These are phyloP conservation scores for Lodderomyces margitis DNA, from an alignment of 1,139 yeast genomes.

Conservation along the genomic window DNA sequence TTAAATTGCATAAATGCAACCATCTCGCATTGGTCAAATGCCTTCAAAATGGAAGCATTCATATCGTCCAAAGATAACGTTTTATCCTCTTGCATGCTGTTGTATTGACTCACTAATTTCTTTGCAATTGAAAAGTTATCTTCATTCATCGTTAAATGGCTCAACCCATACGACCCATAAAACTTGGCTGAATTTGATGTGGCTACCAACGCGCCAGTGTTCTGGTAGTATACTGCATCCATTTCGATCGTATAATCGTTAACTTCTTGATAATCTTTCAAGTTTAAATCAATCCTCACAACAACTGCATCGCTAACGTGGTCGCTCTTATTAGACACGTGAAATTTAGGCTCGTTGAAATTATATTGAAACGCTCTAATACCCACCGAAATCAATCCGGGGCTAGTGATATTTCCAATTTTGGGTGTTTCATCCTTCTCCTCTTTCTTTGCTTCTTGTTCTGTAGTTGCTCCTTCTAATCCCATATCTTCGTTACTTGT, in stretches of 20 bases:
- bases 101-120: constrained; percentile 35
- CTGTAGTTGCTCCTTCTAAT: neutral
- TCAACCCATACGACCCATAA: constrained; percentile 57
- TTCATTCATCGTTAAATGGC: constrained; percentile 52
- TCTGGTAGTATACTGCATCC: constrained; percentile 68
- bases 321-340: constrained; percentile 16
- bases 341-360: constrained; percentile 20
- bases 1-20: constrained; percentile 66
- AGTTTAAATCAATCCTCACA: constrained; percentile 22
- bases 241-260: constrained; percentile 47
- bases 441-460: constrained; percentile 13
- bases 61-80: constrained; percentile 39
- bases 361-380: constrained; percentile 27
- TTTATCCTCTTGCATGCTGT: constrained; percentile 40
- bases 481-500: constrained; percentile 4
- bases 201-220: constrained; percentile 65
- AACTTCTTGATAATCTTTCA: constrained; percentile 43
- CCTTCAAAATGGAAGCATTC: constrained; percentile 32
- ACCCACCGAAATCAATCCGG: constrained; percentile 27
- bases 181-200: constrained; percentile 72
- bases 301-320: constrained; percentile 31
- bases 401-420: constrained; percentile 29
- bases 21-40: constrained; percentile 66
- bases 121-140: constrained; percentile 41
- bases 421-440: constrained; percentile 16